Conservation (phyloP, 202 grass and related monocot species). For the Miscanthus sacchariflorus region DNA sequence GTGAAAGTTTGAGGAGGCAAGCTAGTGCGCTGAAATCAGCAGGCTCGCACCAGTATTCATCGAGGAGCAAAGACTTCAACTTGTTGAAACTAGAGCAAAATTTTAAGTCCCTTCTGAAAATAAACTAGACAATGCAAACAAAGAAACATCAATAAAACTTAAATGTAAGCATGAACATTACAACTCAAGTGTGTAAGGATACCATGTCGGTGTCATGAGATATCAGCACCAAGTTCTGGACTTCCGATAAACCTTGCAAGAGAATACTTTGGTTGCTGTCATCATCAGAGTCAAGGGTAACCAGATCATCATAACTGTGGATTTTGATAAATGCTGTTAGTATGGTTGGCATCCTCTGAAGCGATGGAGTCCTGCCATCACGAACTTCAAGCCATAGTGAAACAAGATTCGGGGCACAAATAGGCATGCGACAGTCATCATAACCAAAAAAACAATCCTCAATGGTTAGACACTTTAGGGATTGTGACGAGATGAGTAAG, state of each 20-base stretch:
- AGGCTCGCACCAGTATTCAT: background rate
- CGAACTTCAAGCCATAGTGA: background rate
- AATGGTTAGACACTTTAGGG: background rate
- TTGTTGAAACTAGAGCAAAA: background rate
- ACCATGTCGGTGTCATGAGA: too few species aligned
- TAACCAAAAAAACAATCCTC: accelerated
- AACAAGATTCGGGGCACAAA: background rate
- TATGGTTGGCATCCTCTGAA: background rate
- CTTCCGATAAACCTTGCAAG: background rate
- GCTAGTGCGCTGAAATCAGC: background rate
- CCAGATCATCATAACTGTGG: accelerated
- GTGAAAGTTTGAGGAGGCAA: background rate
- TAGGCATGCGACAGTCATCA: accelerated
- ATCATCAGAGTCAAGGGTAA: background rate
- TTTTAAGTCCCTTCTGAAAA: background rate
- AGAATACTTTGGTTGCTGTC: background rate
- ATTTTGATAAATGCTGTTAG: background rate
- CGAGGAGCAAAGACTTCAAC: background rate
- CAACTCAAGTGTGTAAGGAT: background rate
- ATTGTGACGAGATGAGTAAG: background rate
- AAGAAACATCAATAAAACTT: background rate
- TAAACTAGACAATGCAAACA: background rate
- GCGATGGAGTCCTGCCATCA: background rate
- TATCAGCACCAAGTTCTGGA: too few species aligned
- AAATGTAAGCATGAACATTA: background rate